These are phyloP conservation scores for Crassisporium funariophilum DNA, from an alignment of 768 basidiomycete species.

Conservation along the genomic window DNA sequence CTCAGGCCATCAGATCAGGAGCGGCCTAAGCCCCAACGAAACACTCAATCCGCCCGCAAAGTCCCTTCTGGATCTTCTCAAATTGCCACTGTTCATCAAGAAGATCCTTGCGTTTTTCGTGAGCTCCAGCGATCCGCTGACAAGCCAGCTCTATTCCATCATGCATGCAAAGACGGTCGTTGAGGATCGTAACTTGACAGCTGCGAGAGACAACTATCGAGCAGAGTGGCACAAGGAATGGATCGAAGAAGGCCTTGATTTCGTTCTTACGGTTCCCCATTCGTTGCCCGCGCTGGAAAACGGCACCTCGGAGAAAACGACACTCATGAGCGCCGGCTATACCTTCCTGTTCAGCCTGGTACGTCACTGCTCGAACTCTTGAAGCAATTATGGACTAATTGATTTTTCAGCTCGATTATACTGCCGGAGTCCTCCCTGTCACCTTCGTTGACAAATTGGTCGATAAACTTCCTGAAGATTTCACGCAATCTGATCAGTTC, in stretches of 20 bases:
- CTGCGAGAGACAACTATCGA: constrained; percentile 44
- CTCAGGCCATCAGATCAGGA: constrained; percentile 48
- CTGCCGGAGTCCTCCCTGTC: constrained; percentile 60
- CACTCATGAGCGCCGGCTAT: constrained; percentile 61
- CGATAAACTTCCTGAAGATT: constrained; percentile 41
- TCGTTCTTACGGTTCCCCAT: constrained; percentile 62
- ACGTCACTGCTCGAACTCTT: constrained; percentile 51
- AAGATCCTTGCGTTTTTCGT: constrained; percentile 43
- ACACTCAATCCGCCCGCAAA: constrained; percentile 33
- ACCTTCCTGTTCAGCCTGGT: constrained; percentile 72
- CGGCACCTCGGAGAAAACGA: constrained; percentile 51
- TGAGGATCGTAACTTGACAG: constrained; percentile 54
- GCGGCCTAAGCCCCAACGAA: constrained; percentile 34
- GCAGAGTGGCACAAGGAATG: constrained; percentile 48
- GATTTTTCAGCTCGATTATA: constrained; percentile 30
- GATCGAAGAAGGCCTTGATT: constrained; percentile 57
- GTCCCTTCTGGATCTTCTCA: constrained; percentile 35
- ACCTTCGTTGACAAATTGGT: constrained; percentile 46
- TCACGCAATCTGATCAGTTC: constrained; percentile 34
- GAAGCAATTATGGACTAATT: constrained; percentile 41
- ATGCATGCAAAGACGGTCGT: constrained; percentile 50
- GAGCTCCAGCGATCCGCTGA: constrained; percentile 38
- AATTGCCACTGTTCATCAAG: constrained; percentile 43
- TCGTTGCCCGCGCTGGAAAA: constrained; percentile 62
- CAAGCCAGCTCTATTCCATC: constrained; percentile 36